These are phyloP conservation scores for Fusarium sp. DNA, from an alignment of 2,329 filamentous ascomycete genomes.

Conservation along the genomic window DNA sequence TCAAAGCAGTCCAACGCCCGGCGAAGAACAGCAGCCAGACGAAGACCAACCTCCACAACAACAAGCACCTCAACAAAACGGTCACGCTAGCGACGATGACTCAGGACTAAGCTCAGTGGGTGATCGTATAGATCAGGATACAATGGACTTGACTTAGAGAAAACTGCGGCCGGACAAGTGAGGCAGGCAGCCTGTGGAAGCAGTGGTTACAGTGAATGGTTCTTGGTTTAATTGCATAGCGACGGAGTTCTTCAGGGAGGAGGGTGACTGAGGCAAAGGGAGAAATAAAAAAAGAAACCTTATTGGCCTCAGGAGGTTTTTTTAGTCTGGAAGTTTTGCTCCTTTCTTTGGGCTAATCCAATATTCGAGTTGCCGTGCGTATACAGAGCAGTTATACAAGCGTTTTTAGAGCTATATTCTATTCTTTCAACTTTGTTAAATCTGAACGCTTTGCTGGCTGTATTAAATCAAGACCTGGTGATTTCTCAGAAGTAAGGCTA, in stretches of 20 bases:
- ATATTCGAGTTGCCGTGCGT: background rate
- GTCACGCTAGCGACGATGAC: constrained; percentile 53
- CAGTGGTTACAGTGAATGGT: background rate
- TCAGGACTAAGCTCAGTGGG: constrained; percentile 70
- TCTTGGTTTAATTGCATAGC: constrained; percentile 46
- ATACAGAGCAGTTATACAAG: constrained; percentile 1
- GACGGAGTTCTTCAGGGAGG: constrained; percentile 45
- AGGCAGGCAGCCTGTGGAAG: background rate
- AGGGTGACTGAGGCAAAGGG: constrained; percentile 17
- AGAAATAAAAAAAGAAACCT: constrained; percentile 4
- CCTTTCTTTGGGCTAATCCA: constrained; percentile 10
- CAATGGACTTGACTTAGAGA: constrained; percentile 60
- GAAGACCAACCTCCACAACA: constrained; percentile 11
- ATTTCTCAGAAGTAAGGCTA: background rate
- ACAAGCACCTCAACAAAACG: constrained; percentile 41
- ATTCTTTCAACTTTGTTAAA: too few species aligned
- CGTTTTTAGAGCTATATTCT: background rate
- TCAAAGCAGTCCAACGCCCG: constrained; percentile 19
- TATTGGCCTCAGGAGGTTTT: constrained; percentile 10
- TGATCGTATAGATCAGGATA: constrained; percentile 59
- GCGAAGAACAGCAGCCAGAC: constrained; percentile 14
- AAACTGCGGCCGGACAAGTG: constrained; percentile 13
- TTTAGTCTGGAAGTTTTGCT: constrained; percentile 4
- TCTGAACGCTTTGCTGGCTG: background rate
- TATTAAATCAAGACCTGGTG: background rate